Evolutionary conservation across 2,329 filamentous ascomycete species (phyloP), one percentile per base, ranked within the genome.

Genomic region (Nemania sp.): DNA sequence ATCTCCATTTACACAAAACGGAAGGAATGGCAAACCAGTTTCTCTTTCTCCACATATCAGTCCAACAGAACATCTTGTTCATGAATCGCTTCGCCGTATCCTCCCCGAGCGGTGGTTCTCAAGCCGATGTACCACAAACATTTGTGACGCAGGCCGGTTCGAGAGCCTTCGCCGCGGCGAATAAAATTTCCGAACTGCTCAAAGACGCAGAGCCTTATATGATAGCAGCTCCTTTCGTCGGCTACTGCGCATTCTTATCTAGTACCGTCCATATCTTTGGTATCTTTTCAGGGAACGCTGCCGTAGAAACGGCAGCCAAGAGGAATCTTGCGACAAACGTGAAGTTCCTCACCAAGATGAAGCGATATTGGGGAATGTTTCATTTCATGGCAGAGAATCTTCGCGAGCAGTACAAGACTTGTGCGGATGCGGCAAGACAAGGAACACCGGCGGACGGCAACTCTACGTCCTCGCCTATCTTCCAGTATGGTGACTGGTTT

Each of bases 401-500:
- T 30, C 91, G 94, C 55, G 89, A 93, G 49, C 85, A 95, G 57
- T 99, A 96, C 68, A 84, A 89, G 46, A 83, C 86, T 42, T 93
- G 91, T 63, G 86, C 91, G 14, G 91, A 97, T 69, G 87, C 88
- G n/a, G 84, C 86, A 24, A 79, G 86, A 48, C 82, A 84, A 61
- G 90, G 89, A 8, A 78, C 78, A n/a, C 72, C 78, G 59, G 69
- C 74, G 55, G 70, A 70, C 52, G 74, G 80, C 49, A 74, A 75
- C 37, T 74, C 78, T 12, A 71, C 75, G 7, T 73, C 80, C 5
- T 80, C 82, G 5, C 80, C 81, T 7, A 89, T 97, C 64, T 92
- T 96, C 70, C 93, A 97, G 66, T 97, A 97, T 64, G 91, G 92
- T 46, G 94, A 97, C 72, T 97, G 94, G 94, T 97, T 97, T 66